A percentile compares a stretch with the other conserved stretches of the same genome.
phyloP scores from a whole-genome alignment of 2,329 filamentous ascomycete genomes.

The Delphinella strobiligena region DNA sequence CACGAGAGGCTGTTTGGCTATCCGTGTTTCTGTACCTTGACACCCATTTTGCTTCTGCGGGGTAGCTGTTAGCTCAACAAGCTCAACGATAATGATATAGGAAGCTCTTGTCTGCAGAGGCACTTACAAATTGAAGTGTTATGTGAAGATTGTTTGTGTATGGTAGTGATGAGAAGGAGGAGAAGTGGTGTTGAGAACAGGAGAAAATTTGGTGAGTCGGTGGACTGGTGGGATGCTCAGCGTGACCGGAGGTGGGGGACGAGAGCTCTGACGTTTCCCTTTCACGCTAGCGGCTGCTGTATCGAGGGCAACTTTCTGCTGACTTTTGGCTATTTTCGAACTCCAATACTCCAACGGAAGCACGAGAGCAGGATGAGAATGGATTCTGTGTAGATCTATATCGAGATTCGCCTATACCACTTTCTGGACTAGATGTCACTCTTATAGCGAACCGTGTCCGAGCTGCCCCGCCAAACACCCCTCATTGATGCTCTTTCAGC shows the following conservation, averaged over 20 bases:
- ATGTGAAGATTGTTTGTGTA: conserved; percentile 1
- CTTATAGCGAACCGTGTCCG: background rate
- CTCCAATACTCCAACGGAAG: background rate
- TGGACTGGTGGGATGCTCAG: conserved; percentile 2
- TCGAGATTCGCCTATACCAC: conserved; percentile 2
- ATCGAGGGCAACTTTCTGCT: background rate
- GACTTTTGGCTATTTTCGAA: background rate
- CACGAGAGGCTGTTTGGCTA: conserved; percentile 9
- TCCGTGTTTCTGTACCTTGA: conserved; percentile 27
- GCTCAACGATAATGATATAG: conserved; percentile 1
- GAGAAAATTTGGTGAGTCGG: conserved; percentile 7
- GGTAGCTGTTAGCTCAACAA: conserved; percentile 11
- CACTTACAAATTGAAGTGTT: conserved; percentile 1
- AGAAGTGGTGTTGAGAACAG: conserved; percentile 3
- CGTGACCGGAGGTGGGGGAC: background rate
- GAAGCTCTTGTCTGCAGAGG: background rate
- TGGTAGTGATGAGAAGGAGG: conserved; percentile 1
- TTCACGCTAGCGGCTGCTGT: background rate
- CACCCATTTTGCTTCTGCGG: conserved; percentile 27
- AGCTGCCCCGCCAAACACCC: conserved; percentile 5
- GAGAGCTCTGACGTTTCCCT: background rate
- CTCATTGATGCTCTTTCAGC: conserved; percentile 3
- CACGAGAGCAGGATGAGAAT: background rate
- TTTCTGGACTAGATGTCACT: background rate
- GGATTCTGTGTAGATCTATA: background rate